A percentile compares a stretch with the other conserved stretches of the same genome.
Evolutionary conservation across 2,329 filamentous ascomycete species (phyloP).

Genomic region (Xylaria hypoxylon): DNA sequence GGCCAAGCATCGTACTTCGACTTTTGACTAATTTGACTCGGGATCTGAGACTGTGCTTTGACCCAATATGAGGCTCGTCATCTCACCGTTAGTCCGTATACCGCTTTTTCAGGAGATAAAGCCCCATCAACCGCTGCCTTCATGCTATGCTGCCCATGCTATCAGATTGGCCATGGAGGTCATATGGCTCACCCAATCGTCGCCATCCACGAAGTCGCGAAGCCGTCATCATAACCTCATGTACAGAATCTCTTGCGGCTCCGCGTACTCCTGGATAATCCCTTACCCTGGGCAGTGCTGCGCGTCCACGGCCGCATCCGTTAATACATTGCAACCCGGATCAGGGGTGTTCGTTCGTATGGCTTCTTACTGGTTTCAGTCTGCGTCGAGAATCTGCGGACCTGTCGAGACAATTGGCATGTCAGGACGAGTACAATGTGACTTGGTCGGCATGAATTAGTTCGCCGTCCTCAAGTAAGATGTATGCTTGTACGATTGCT

Average conservation of each 20-base stretch:
- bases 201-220: constrained; percentile 29
- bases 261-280: constrained; percentile 12
- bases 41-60: constrained; percentile 12
- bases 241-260: constrained; percentile 31
- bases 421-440: neutral
- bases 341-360: constrained; percentile 20
- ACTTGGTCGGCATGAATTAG: constrained; percentile 1
- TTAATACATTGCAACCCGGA: neutral
- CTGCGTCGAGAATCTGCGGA: neutral
- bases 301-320: neutral
- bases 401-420: constrained; percentile 5
- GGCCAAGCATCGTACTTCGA: neutral
- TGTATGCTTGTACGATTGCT: constrained; percentile 4
- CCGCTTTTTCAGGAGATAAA: constrained; percentile 10
- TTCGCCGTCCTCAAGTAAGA: constrained; percentile 3
- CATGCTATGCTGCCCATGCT: constrained; percentile 11
- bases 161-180: constrained; percentile 9
- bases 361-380: constrained; percentile 8
- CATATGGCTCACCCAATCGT: constrained; percentile 23
- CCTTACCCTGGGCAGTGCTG: constrained; percentile 21
- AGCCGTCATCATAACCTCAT: constrained; percentile 22
- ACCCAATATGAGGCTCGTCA: constrained; percentile 19
- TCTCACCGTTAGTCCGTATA: constrained; percentile 9
- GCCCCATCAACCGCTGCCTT: constrained; percentile 8
- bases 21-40: neutral